Conservation (phyloP, 345 rosid genomes). For the Arabidopsis suecica region DNA sequence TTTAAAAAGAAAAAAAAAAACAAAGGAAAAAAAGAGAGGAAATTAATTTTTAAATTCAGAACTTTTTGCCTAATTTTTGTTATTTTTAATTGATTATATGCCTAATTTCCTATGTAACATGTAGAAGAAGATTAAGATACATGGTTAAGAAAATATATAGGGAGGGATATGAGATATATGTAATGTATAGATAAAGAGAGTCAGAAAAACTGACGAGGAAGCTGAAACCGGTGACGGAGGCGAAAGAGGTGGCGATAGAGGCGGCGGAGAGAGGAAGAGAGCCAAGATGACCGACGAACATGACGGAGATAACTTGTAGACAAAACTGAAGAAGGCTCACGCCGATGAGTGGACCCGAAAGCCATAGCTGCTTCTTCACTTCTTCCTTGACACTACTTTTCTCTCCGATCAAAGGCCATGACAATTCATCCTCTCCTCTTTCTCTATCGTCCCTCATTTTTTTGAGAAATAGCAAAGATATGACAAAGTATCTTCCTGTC, state of each 20-base stretch:
- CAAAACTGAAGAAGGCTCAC: constrained; percentile 41
- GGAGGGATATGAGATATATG: not conserved
- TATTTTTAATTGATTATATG: not conserved
- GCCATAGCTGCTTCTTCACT: constrained; percentile 47
- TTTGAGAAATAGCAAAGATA: not conserved
- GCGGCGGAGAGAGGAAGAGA: constrained; percentile 61
- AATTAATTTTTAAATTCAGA: not conserved
- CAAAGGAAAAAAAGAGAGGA: no score
- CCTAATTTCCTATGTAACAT: not conserved
- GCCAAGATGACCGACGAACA: constrained; percentile 76
- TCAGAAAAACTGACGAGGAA: constrained; percentile 48
- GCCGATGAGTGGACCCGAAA: constrained; percentile 37
- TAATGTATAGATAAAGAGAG: not conserved
- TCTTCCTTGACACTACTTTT: constrained; percentile 27
- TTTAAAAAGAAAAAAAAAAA: no score
- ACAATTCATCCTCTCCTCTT: constrained; percentile 27
- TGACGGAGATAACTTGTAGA: constrained; percentile 48
- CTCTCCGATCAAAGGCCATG: constrained; percentile 33
- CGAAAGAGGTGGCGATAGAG: constrained; percentile 56
- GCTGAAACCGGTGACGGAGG: constrained; percentile 57
- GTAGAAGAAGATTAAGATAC: not conserved
- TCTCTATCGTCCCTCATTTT: constrained; percentile 23
- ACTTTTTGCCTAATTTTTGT: no score
- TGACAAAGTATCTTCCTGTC: not conserved
- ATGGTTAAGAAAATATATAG: not conserved